Evolutionary conservation across 202 grass and related monocot species (phyloP).

Genomic region (Miscanthus sacchariflorus): DNA sequence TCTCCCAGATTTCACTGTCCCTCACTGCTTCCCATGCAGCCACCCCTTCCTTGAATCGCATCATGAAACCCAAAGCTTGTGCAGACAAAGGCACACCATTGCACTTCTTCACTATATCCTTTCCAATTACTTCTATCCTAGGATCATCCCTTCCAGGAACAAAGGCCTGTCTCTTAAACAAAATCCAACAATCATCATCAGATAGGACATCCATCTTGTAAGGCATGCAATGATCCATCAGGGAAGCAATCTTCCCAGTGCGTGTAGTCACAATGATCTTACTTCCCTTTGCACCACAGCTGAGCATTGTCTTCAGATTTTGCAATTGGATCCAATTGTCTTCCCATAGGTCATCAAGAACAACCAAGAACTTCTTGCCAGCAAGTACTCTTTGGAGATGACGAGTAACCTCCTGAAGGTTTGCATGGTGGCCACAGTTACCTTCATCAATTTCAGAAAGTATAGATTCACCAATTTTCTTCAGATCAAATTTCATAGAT

Average conservation of each 20-base stretch:
- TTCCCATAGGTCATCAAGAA: slow-evolving; percentile 40
- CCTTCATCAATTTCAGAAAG: neutral
- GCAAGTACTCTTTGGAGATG: neutral
- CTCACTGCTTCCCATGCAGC: neutral
- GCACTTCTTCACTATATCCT: slow-evolving; percentile 38
- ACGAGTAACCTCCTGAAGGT: neutral
- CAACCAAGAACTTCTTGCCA: slow-evolving; percentile 36
- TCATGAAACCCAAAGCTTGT: slow-evolving; percentile 20
- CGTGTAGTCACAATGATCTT: slow-evolving; percentile 38
- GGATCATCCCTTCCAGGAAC: neutral
- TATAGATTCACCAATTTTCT: neutral
- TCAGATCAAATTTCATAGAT: slow-evolving; percentile 31
- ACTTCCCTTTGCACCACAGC: slow-evolving; percentile 15
- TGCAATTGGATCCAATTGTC: slow-evolving; percentile 21
- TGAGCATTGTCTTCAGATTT: neutral
- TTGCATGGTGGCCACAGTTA: neutral
- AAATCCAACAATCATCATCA: slow-evolving; percentile 45
- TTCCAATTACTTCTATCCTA: slow-evolving; percentile 30
- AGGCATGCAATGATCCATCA: neutral
- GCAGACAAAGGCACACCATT: slow-evolving; percentile 39
- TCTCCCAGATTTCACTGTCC: slow-evolving; percentile 16
- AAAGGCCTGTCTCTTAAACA: slow-evolving; percentile 20
- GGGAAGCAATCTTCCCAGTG: slow-evolving; percentile 5
- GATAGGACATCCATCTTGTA: slow-evolving; percentile 12
- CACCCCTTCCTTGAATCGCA: slow-evolving; percentile 14